phyloP scores from a whole-genome alignment of 441 rosid species.

The Aquilaria agallochum region DNA sequence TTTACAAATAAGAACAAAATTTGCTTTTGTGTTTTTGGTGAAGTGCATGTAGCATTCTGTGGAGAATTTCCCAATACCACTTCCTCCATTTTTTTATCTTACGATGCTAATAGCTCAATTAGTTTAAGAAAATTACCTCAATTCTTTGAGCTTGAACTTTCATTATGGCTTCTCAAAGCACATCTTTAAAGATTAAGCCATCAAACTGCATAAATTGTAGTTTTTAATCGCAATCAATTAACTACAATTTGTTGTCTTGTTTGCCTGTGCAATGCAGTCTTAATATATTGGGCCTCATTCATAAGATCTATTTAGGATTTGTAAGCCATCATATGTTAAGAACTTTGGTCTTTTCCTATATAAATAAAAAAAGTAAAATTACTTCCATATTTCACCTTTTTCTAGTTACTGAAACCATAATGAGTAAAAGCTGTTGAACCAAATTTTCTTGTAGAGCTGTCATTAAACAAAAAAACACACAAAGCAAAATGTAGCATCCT shows the following conservation, averaged over 20 bases:
- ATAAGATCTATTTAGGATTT: neutral
- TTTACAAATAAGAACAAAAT: too few species aligned
- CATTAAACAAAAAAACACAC: too few species aligned
- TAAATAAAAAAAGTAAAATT: too few species aligned
- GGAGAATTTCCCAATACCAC: neutral
- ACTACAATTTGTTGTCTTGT: neutral
- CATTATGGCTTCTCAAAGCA: neutral
- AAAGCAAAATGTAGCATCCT: too few species aligned
- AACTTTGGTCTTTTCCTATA: too few species aligned
- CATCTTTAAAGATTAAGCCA: neutral
- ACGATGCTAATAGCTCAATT: neutral
- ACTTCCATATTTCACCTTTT: too few species aligned
- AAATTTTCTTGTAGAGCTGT: too few species aligned
- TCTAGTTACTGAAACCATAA: too few species aligned
- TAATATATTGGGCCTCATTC: neutral
- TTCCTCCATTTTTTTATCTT: neutral
- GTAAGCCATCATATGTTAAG: too few species aligned
- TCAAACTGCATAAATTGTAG: neutral
- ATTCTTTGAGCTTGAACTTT: neutral
- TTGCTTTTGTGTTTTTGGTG: too few species aligned
- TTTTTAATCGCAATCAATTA: neutral
- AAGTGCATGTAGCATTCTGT: too few species aligned
- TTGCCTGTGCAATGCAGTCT: neutral
- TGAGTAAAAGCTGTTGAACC: too few species aligned
- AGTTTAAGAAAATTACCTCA: neutral